These are phyloP conservation scores for Ichthyophthirius multifiliis DNA, from an alignment of 169 alveolate species.

Conservation along the genomic window DNA sequence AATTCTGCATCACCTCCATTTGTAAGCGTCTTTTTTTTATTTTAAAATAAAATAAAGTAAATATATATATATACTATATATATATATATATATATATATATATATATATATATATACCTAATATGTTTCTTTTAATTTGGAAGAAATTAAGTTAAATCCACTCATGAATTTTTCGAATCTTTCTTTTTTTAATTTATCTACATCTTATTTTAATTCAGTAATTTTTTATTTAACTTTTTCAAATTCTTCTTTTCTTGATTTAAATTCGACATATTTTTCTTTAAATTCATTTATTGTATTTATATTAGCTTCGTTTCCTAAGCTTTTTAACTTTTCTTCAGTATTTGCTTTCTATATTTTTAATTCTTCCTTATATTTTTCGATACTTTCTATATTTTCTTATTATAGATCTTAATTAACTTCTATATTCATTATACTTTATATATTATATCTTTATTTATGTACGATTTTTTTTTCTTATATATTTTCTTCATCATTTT, in stretches of 20 bases:
- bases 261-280: conserved; percentile 39
- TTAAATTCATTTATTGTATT: conserved; percentile 33
- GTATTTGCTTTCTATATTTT: conserved; percentile 27
- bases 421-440: not conserved
- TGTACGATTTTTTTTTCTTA: not conserved
- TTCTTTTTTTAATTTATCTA: conserved; percentile 52
- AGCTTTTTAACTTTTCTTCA: conserved; percentile 20
- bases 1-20: conserved; percentile 98
- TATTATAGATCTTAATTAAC: conserved; percentile 15
- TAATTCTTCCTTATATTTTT: conserved; percentile 27
- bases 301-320: conserved; percentile 39
- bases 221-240: conserved; percentile 39
- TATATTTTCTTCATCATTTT: conserved; percentile 6
- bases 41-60: not conserved
- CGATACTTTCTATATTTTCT: conserved; percentile 35
- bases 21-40: not conserved
- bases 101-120: conserved; percentile 11
- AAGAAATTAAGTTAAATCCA: conserved; percentile 72
- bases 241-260: conserved; percentile 49
- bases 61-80: not conserved
- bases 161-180: conserved; percentile 77
- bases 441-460: not conserved
- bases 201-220: conserved; percentile 39
- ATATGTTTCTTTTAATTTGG: conserved; percentile 73
- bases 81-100: not conserved